Evolutionary conservation across 768 basidiomycete genomes (phyloP).

Genomic region (Mycena albidolilacea): DNA sequence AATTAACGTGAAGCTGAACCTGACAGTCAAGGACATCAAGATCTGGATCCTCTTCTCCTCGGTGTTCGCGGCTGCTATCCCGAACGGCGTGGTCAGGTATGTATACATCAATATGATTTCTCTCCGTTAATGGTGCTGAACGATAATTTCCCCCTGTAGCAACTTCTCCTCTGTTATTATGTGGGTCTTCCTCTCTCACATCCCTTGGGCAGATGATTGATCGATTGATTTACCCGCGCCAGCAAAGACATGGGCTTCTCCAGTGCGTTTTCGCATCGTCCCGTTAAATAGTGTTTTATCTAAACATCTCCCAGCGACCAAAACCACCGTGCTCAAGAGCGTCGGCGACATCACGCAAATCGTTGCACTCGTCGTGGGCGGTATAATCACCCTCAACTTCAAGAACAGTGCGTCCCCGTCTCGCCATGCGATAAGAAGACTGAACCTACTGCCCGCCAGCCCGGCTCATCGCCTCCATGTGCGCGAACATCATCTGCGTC

Average conservation of each 20-base stretch:
- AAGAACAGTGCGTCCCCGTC: conserved; percentile 28
- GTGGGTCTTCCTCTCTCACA: conserved; percentile 10
- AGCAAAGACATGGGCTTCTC: conserved; percentile 42
- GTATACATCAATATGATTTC: background rate
- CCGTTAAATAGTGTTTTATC: no score
- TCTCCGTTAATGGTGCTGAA: background rate
- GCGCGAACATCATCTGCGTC: conserved; percentile 41
- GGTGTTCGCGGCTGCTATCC: conserved; percentile 41
- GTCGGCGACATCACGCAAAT: conserved; percentile 41
- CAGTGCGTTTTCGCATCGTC: conserved; percentile 12
- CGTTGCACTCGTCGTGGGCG: conserved; percentile 40
- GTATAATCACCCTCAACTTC: conserved; percentile 39
- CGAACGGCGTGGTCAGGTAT: conserved; percentile 40
- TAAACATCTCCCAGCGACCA: conserved; percentile 21
- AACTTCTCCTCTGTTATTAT: conserved; percentile 42
- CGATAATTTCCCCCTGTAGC: background rate
- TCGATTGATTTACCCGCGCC: background rate
- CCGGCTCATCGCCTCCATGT: conserved; percentile 36
- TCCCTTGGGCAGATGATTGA: no score
- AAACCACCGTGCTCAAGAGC: conserved; percentile 42
- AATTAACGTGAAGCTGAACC: background rate
- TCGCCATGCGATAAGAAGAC: no score
- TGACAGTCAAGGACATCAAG: conserved; percentile 36
- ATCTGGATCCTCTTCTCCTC: conserved; percentile 41
- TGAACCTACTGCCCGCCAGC: conserved; percentile 5